A percentile compares a stretch with the other conserved stretches of the same genome.
phyloP scores from a whole-genome alignment of 2,329 filamentous ascomycete genomes.

The Pseudocercospora macadamiae region DNA sequence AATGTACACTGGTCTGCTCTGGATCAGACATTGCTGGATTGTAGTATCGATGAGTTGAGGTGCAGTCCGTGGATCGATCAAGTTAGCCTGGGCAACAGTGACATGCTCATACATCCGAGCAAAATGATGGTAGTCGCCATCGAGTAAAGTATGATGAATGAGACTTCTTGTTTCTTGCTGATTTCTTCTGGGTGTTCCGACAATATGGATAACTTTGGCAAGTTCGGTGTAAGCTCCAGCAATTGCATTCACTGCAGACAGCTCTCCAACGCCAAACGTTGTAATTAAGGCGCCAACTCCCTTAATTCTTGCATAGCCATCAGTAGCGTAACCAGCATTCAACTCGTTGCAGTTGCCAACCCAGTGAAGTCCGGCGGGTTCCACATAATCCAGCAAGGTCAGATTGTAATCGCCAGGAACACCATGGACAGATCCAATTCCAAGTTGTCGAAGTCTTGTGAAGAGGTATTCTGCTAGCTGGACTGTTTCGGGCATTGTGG shows the following conservation, averaged over 20 bases:
- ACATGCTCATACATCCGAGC: conserved; percentile 23
- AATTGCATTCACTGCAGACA: conserved; percentile 51
- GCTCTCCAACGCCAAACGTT: conserved; percentile 54
- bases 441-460: conserved; percentile 19
- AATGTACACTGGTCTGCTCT: conserved; percentile 20
- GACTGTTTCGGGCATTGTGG: conserved; percentile 10
- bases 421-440: conserved; percentile 43
- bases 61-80: conserved; percentile 20
- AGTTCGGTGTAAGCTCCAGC: conserved; percentile 53
- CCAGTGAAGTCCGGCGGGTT: conserved; percentile 58
- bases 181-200: conserved; percentile 46
- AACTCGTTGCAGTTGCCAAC: conserved; percentile 66
- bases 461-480: conserved; percentile 23
- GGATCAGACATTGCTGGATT: conserved; percentile 14
- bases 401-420: conserved; percentile 55
- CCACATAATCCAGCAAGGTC: conserved; percentile 60
- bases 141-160: conserved; percentile 48
- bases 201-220: conserved; percentile 52
- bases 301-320: conserved; percentile 52
- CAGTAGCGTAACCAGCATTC: conserved; percentile 54
- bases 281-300: conserved; percentile 52
- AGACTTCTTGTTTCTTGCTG: conserved; percentile 47
- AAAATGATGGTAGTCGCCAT: conserved; percentile 21
- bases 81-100: conserved; percentile 23
- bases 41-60: conserved; percentile 12